Evolutionary conservation across 2,329 filamentous ascomycete genomes (phyloP), one percentile per base, ranked within the genome.

Genomic region (Fusarium pseudonygamai): DNA sequence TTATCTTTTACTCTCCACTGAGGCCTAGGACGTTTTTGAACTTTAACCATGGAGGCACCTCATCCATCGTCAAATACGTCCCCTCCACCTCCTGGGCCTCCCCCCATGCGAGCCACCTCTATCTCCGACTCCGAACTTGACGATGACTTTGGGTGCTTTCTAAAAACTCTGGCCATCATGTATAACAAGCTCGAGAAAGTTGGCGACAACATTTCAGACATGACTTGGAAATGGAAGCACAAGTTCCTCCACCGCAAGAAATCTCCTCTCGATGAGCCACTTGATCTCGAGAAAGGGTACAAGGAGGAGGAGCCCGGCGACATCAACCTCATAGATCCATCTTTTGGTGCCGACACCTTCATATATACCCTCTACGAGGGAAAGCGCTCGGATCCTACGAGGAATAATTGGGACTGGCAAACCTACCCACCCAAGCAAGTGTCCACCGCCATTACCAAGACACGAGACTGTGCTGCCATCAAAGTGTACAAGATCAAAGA

Each of bases 401-500:
- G 46, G 15, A 34, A 42, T 16, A 36, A 69, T 45, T 83, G 76
- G 61, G 78, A 83, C 58, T 85, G 83, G 83, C 80, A 82, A 37
- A 80, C 83, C 64, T 82, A 82, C 58, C 84, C 84, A 7, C 84
- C 84, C 40, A 82, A 80, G 67, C 82, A 84, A 77, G 75, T 84
- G 60, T 84, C 81, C 76, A 84, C 84, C 63, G 78, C 78, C 30
- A 79, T 76, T 7, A 75, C 79, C 52, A 78, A 78, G 45, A 80
- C 77, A 12, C 79, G 85, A 47, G 81, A 83, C 53, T 79, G 81
- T 7, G 80, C 83, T 20, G 84, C 85, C 64, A 84, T 87, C 79
- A 84, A 82, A 67, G 78, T 86, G 26, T 86, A 80, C 83, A 86
- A 85, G 79, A 73, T 84, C 79, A 85, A 84, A 72, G 84, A 87